Conservation (phyloP, 352 stramenopile species). For the Pythium brassicae region DNA sequence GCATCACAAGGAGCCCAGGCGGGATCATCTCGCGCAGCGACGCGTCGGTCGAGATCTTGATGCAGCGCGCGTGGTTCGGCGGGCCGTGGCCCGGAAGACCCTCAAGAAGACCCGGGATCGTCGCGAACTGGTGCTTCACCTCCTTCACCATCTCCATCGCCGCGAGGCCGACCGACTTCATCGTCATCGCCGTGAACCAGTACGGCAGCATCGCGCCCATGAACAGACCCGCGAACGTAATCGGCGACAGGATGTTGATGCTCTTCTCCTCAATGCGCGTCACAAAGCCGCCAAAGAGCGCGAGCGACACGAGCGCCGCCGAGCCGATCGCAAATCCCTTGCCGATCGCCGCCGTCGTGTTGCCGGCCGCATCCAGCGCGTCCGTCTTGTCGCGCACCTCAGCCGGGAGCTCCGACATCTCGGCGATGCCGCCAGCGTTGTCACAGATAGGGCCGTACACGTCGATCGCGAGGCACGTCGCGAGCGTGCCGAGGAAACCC, state of each 20-base stretch:
- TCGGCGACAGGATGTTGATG: conserved; percentile 97
- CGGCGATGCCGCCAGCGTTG: conserved; percentile 98
- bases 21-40: conserved; percentile 99
- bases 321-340: conserved; percentile 99
- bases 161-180: conserved; percentile 98
- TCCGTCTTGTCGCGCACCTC: conserved; percentile 99
- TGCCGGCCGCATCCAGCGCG: conserved; percentile 98
- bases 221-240: conserved; percentile 98
- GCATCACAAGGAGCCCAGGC: conserved; percentile 97
- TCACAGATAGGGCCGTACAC: conserved; percentile 99
- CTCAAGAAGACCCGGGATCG: conserved; percentile 97
- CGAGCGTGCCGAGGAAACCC: conserved; percentile 98
- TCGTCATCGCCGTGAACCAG: conserved; percentile 99
- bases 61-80: conserved; percentile 90
- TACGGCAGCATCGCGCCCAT: conserved; percentile 99
- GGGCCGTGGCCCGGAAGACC: conserved; percentile 84
- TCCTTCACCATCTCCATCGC: conserved; percentile 99
- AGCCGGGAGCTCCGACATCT: conserved; percentile 97
- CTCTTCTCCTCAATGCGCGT: conserved; percentile 93
- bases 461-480: conserved; percentile 98
- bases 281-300: conserved; percentile 98
- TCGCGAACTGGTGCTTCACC: conserved; percentile 98
- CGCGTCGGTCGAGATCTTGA: conserved; percentile 99
- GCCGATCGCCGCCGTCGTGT: conserved; percentile 99
- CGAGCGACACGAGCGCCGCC: conserved; percentile 97